Base-by-base conservation (phyloP, 805 yeast species). In the Candida corydali region DNA sequence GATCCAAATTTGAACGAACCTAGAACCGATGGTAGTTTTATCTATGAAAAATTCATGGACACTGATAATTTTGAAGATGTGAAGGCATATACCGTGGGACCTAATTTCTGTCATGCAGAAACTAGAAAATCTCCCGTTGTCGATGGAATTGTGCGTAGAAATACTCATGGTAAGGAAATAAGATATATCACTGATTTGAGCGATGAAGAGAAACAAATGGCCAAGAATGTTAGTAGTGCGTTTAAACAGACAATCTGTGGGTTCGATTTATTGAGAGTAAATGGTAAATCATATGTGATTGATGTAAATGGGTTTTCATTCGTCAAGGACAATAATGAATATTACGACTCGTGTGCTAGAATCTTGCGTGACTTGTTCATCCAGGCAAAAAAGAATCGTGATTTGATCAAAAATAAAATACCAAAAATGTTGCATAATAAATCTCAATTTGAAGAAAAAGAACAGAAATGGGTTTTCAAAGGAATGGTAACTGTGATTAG, bases 21-120 rank as follows among this genome's bases (percentile, higher is more conserved):
- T 28, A 75, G 99, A 53, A 83, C 93, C 0, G 82, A 82, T 32
- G 98, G 98, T 2, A 86, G 96, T 0, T 93, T 75, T 56, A 79
- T 93, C 36, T 93, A 93, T 59, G 98, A 93, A 61, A 73, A 84
- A 60, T 93, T 93, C 51, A 88, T 93, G 91, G 97, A 93, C 56
- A 91, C 98, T 2, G 97, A 93, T 59, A 93, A 93, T 56, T 89
- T 88, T 53, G 98, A 93, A 63, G 99, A 93, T 60, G 99, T 93
- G 44, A 93, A 93, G 63, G 98, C 98, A 0, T 93, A 93, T 59
- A 93, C 99, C 1, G 98, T 93, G 3, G 98, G 98, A 1, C 78
- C 82, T 3, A 67, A 67, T 14, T 93, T 76, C 54, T 93, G 98
- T 57, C 99, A 93, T 59, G 99, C 98, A 0, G 99, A 93, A 56